Evolutionary conservation across 1,284 basidiomycete genomes (phyloP).

Genomic region (Puccinia novopanici): DNA sequence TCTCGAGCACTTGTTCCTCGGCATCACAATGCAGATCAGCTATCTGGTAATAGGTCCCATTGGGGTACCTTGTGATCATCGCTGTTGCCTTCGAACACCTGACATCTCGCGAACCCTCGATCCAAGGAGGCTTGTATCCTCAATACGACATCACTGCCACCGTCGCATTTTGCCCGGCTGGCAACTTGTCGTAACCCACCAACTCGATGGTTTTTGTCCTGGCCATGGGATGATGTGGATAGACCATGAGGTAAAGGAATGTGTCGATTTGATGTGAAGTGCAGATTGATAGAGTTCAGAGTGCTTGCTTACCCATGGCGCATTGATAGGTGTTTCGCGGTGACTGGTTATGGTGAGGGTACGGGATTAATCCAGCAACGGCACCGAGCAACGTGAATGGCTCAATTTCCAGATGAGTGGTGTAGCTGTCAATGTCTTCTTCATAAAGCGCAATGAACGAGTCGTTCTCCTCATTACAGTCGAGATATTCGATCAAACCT

Average conservation of each 20-base stretch:
- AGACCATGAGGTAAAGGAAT: slow-evolving; percentile 96
- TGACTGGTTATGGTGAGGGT: slow-evolving; percentile 99
- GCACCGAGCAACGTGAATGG: slow-evolving; percentile 97
- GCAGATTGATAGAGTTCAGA: no score
- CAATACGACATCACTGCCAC: slow-evolving; percentile 99
- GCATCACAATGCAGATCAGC: slow-evolving; percentile 87
- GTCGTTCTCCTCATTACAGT: slow-evolving; percentile 99
- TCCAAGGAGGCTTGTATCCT: slow-evolving; percentile 94
- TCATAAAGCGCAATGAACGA: slow-evolving; percentile 96
- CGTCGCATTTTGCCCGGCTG: slow-evolving; percentile 96
- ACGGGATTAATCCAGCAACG: slow-evolving; percentile 96
- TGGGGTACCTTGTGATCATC: slow-evolving; percentile 91
- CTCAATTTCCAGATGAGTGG: slow-evolving; percentile 97
- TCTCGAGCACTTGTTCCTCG: slow-evolving; percentile 70
- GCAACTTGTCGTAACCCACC: slow-evolving; percentile 92
- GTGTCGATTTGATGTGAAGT: slow-evolving; percentile 98
- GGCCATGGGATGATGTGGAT: slow-evolving; percentile 99
- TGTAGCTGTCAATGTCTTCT: slow-evolving; percentile 73
- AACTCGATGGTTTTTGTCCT: slow-evolving; percentile 98
- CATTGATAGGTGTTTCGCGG: slow-evolving; percentile 99
- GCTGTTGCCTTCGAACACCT: slow-evolving; percentile 94
- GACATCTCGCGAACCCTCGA: slow-evolving; percentile 94
- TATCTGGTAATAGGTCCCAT: slow-evolving; percentile 91
- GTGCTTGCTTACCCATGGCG: slow-evolving; percentile 99
- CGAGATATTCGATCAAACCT: slow-evolving; percentile 98